Evolutionary conservation across 176 grass and related monocot species (phyloP).

Genomic region (Typha latifolia): DNA sequence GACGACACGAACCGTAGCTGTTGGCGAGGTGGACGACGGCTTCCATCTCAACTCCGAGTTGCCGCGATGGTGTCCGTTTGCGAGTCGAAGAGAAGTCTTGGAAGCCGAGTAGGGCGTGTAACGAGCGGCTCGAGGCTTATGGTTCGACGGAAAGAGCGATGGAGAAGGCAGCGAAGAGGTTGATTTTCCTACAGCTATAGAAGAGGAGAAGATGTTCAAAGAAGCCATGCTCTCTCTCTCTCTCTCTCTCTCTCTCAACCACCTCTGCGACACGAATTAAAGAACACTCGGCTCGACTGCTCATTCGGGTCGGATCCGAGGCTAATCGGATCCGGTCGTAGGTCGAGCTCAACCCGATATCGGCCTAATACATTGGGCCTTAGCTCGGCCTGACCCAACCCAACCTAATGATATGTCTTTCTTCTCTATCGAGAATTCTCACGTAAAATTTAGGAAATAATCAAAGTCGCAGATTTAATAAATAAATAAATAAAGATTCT

Average conservation of each 20-base stretch:
- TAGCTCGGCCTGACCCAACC: too few relatives aligned
- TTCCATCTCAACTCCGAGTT: background rate
- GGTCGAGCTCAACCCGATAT: too few relatives aligned
- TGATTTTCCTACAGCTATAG: background rate
- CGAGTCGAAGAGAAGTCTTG: background rate
- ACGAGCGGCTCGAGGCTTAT: background rate
- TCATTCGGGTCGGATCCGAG: too few relatives aligned
- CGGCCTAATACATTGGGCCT: too few relatives aligned
- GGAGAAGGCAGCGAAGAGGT: background rate
- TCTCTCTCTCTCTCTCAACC: background rate
- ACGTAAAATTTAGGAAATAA: too few relatives aligned
- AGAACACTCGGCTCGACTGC: too few relatives aligned
- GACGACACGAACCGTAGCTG: background rate
- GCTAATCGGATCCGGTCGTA: too few relatives aligned
- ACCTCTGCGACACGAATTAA: background rate
- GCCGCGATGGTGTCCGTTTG: background rate
- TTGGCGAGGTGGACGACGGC: background rate
- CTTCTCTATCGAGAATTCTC: too few relatives aligned
- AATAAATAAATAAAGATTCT: too few relatives aligned
- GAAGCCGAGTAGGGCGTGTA: background rate
- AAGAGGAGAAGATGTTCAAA: background rate
- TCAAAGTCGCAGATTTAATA: too few relatives aligned
- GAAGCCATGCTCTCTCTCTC: conserved; percentile 6
- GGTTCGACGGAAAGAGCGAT: background rate
- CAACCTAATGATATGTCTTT: too few relatives aligned